Evolutionary conservation across 2,329 filamentous ascomycete species (phyloP), one percentile per base, ranked within the genome.

Genomic region (Xylariales sp.): DNA sequence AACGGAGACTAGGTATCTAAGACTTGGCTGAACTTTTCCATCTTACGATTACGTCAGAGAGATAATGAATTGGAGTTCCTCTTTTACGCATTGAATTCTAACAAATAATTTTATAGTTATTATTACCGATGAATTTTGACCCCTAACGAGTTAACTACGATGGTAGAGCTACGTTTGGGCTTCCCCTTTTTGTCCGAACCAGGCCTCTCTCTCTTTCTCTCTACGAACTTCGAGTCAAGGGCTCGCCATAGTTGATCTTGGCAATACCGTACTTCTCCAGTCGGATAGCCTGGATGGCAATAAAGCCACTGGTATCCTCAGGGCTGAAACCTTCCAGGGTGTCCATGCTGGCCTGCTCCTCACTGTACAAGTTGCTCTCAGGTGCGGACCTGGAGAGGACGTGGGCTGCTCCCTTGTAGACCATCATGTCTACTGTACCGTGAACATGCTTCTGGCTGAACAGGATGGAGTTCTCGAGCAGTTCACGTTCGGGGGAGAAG

Each of bases 201-300:
- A 17, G n/a, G 14, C 15, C 42, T 29, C 13, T 21, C n/a, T n/a
- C n/a, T n/a, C n/a, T n/a, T n/a, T n/a, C n/a, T n/a, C n/a, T n/a
- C n/a, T n/a, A n/a, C n/a, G n/a, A n/a, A n/a, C n/a, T n/a, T 33
- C 19, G 16, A 28, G 38, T 17, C 3, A 52, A 79, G 49, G 42
- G 71, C 61, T 65, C 45, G 44, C 64, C 65, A 13, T 59, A 47
- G 52, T 61, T 57, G 40, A 57, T 59, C 59, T 65, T 65, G 38
- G 56, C 53, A 3, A 54, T 49, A 33, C 69, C 68, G 42, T 67
- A 73, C 62, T 76, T 82, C 63, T 79, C 67, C 34, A 84, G 64
- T 30, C 77, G 70, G 47, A 85, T 84, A 46, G 77, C 77, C 54
- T 91, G 72, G 51, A 88, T 81, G 37, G 72, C 73, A 55, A 91